Percentiles rank a stretch among this genome's conserved stretches.
phyloP scores from a whole-genome alignment of 208 protist species.

The Leptomonas pyrrhocoris region DNA sequence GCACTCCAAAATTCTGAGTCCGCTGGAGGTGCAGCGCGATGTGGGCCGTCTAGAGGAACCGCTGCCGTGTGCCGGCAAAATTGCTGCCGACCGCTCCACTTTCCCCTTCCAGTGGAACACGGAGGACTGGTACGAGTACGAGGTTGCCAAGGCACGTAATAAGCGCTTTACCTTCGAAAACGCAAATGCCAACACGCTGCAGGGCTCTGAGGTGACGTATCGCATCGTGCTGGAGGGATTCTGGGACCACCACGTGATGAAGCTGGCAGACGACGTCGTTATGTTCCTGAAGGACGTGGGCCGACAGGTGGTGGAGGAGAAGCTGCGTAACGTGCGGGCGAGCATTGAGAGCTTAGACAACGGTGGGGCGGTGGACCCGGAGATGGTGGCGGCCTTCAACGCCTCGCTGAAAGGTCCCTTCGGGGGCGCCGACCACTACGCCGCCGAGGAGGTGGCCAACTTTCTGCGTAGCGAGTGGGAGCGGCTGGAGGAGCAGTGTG shows the following conservation, averaged over 20 bases:
- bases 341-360: constrained; percentile 41
- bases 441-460: constrained; percentile 77
- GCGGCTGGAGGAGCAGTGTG: constrained; percentile 84
- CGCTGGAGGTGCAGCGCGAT: constrained; percentile 80
- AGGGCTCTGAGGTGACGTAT: constrained; percentile 84
- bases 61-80: constrained; percentile 71
- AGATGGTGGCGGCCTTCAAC: constrained; percentile 69
- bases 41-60: constrained; percentile 72
- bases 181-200: constrained; percentile 46
- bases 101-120: constrained; percentile 89
- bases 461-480: constrained; percentile 76
- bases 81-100: constrained; percentile 46
- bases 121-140: constrained; percentile 93
- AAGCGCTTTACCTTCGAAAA: constrained; percentile 88
- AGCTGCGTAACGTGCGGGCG: constrained; percentile 65
- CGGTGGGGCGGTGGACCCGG: constrained; percentile 58
- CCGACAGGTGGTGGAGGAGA: constrained; percentile 75
- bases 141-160: constrained; percentile 86
- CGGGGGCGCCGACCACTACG: constrained; percentile 64
- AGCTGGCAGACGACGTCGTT: constrained; percentile 86
- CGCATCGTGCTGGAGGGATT: constrained; percentile 83
- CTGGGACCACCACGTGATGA: constrained; percentile 90
- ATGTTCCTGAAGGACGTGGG: constrained; percentile 89
- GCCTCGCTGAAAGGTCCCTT: constrained; percentile 60
- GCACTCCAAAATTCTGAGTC: constrained; percentile 53